A percentile compares a stretch with the other conserved stretches of the same genome.
Evolutionary conservation across 805 yeast species (phyloP).

Genomic region (Candida khao-thaluensis): DNA sequence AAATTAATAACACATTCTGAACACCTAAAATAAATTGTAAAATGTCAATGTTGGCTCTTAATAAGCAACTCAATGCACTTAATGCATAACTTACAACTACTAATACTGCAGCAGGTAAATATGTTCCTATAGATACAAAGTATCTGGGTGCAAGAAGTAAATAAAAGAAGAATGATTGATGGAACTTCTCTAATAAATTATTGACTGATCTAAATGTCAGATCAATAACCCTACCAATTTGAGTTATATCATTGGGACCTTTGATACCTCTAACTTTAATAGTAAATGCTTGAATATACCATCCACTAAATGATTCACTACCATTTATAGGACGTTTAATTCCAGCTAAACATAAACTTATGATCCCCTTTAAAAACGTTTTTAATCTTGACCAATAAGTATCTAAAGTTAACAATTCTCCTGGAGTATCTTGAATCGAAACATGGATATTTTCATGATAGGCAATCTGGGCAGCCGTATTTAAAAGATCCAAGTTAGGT

Average conservation of each 20-base stretch:
- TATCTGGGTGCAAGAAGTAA: conserved; percentile 70
- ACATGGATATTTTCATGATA: conserved; percentile 74
- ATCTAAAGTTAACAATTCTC: conserved; percentile 43
- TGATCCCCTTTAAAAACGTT: conserved; percentile 64
- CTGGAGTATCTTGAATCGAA: conserved; percentile 60
- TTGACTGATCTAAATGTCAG: conserved; percentile 85
- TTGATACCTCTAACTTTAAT: conserved; percentile 61
- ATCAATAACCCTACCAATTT: conserved; percentile 87
- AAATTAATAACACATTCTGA: conserved; percentile 24
- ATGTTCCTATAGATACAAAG: conserved; percentile 92
- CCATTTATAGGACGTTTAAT: conserved; percentile 54
- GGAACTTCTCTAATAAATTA: conserved; percentile 91
- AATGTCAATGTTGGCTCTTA: conserved; percentile 42
- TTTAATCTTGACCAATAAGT: conserved; percentile 56
- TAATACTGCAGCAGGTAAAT: conserved; percentile 80
- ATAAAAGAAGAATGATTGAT: conserved; percentile 94
- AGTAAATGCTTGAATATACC: conserved; percentile 91
- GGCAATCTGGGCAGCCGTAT: conserved; percentile 71
- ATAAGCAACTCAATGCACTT: conserved; percentile 57
- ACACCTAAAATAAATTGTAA: conserved; percentile 21
- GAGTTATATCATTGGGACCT: conserved; percentile 77
- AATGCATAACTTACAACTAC: conserved; percentile 68
- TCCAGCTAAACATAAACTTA: conserved; percentile 70
- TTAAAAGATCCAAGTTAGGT: conserved; percentile 88
- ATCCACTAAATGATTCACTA: conserved; percentile 90